A percentile compares a stretch with the other conserved stretches of the same genome.
These are phyloP conservation scores for Starmerella asiatica DNA, from an alignment of 805 yeast species.

Conservation along the genomic window DNA sequence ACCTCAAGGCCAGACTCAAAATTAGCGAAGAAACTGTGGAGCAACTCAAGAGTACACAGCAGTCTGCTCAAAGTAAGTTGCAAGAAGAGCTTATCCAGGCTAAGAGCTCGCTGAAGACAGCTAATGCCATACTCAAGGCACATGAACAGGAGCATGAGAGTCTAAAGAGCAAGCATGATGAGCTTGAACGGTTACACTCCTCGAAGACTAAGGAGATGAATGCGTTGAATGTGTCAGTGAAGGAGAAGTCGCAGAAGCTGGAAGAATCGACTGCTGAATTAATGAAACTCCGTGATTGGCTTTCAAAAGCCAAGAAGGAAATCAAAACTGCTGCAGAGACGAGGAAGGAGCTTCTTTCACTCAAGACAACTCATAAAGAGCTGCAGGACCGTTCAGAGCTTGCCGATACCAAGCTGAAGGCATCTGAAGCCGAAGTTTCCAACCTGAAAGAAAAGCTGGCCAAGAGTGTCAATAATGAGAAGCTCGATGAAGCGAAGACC, in stretches of 20 bases:
- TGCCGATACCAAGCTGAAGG: background rate
- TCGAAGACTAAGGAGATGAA: background rate
- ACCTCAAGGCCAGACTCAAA: background rate
- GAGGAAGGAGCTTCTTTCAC: background rate
- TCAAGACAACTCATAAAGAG: background rate
- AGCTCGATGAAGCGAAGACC: background rate
- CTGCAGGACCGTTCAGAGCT: background rate
- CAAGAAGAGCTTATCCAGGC: background rate
- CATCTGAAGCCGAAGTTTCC: background rate
- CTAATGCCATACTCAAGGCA: background rate
- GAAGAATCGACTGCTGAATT: constrained; percentile 15
- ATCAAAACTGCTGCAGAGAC: constrained; percentile 5
- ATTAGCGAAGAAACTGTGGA: background rate
- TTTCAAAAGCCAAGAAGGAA: constrained; percentile 19
- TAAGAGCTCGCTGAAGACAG: too few relatives aligned
- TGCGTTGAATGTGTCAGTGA: background rate
- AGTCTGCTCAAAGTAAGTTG: background rate
- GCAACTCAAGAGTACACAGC: background rate
- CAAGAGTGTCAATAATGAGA: background rate
- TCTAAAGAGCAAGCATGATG: background rate
- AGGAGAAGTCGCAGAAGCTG: constrained; percentile 8
- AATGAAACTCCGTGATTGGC: constrained; percentile 14
- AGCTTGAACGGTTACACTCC: background rate
- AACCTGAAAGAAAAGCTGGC: constrained; percentile 5
- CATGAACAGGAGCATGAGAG: background rate